phyloP scores from a whole-genome alignment of 805 yeast genomes.

The Vanderwaltozyma tropicalis region DNA sequence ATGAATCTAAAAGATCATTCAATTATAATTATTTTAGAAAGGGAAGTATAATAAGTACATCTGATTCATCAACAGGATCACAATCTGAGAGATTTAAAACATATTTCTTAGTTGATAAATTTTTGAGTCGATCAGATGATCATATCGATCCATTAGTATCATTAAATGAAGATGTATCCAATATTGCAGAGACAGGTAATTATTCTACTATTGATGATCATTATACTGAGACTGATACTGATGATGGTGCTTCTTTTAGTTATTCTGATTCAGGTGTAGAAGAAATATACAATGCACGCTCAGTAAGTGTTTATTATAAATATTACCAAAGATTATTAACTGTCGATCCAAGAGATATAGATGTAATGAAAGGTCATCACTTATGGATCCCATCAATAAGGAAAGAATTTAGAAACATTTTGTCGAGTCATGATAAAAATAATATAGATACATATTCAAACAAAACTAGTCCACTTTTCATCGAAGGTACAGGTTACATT shows the following conservation, averaged over 20 bases:
- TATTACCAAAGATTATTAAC: constrained; percentile 14
- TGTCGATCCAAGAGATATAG: constrained; percentile 9
- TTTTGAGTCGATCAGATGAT: constrained; percentile 9
- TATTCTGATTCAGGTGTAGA: not conserved
- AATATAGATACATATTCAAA: constrained; percentile 5
- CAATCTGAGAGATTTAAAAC: constrained; percentile 10
- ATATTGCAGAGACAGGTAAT: not conserved
- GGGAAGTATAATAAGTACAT: constrained; percentile 12
- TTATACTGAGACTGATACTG: not conserved
- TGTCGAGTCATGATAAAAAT: not conserved
- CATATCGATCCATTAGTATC: constrained; percentile 9
- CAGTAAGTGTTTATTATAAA: constrained; percentile 10
- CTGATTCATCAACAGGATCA: constrained; percentile 8
- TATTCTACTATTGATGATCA: not conserved
- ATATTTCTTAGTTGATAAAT: constrained; percentile 8
- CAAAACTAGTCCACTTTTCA: constrained; percentile 17
- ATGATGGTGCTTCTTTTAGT: not conserved
- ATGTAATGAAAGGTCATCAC: constrained; percentile 10
- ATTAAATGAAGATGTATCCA: not conserved
- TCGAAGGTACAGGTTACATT: constrained; percentile 17
- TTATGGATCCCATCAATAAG: constrained; percentile 22
- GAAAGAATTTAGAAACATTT: constrained; percentile 5
- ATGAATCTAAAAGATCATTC: constrained; percentile 7
- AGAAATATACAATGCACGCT: constrained; percentile 1
- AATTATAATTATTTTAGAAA: constrained; percentile 9